Evolutionary conservation across 371 early-diverging fungal genomes (phyloP).

Genomic region (Phascolomyces articulosus): DNA sequence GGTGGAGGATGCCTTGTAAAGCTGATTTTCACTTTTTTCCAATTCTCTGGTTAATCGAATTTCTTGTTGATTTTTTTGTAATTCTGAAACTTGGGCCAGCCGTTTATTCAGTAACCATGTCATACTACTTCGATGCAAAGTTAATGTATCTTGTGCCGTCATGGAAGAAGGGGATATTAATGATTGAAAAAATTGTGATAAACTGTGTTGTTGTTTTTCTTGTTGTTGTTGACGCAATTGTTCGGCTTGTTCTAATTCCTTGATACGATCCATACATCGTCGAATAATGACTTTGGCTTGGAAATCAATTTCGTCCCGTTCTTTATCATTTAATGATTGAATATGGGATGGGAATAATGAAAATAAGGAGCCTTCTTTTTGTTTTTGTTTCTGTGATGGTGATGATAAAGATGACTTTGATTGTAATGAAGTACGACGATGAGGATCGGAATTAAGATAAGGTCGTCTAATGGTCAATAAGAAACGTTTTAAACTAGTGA

Average conservation of each 20-base stretch:
- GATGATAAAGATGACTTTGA: not conserved
- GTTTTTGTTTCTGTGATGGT: not conserved
- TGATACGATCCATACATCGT: constrained; percentile 56
- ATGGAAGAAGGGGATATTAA: constrained; percentile 6
- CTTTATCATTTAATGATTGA: constrained; percentile 43
- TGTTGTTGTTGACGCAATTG: constrained; percentile 24
- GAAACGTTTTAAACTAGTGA: constrained; percentile 43
- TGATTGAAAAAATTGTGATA: constrained; percentile 27
- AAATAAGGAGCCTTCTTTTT: constrained; percentile 28
- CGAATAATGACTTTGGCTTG: constrained; percentile 60
- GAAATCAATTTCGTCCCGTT: constrained; percentile 64
- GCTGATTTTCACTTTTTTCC: constrained; percentile 55
- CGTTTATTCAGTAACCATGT: constrained; percentile 58
- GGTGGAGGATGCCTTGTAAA: constrained; percentile 10
- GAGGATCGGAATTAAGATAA: constrained; percentile 39
- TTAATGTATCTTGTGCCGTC: constrained; percentile 39
- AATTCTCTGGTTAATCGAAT: constrained; percentile 50
- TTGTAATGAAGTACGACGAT: constrained; percentile 7
- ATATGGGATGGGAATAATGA: constrained; percentile 35
- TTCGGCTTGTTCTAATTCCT: constrained; percentile 52
- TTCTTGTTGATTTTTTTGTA: constrained; percentile 61
- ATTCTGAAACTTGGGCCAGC: constrained; percentile 50
- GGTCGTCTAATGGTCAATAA: constrained; percentile 48
- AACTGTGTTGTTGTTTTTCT: constrained; percentile 14
- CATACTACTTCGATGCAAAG: constrained; percentile 54